These are phyloP conservation scores for Candida maris DNA, from an alignment of 805 yeast species.

Conservation along the genomic window DNA sequence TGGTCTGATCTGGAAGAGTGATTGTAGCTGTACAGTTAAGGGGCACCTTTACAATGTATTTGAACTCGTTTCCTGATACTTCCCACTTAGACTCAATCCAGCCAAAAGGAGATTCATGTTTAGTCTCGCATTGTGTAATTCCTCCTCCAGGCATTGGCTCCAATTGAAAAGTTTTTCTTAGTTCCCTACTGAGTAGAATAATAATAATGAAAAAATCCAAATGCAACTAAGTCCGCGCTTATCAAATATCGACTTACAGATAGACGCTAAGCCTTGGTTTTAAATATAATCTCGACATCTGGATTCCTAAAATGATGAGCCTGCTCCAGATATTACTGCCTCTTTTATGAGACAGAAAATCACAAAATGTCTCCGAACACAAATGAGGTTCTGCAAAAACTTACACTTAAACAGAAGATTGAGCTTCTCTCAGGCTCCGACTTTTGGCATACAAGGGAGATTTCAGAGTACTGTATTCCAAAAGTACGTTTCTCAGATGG, in stretches of 20 bases:
- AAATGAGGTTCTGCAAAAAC: constrained; percentile 17
- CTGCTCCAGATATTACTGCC: neutral
- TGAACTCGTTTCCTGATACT: too few species aligned
- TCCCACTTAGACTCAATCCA: too few species aligned
- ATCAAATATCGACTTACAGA: neutral
- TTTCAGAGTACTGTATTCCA: constrained; percentile 35
- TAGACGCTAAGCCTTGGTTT: neutral
- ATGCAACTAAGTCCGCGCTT: neutral
- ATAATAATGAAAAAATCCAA: too few species aligned
- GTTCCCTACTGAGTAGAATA: neutral
- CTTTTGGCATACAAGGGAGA: constrained; percentile 39
- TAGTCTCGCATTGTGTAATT: too few species aligned
- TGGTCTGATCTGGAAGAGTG: too few species aligned
- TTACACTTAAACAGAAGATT: constrained; percentile 30
- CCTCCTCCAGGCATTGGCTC: too few species aligned
- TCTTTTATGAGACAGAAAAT: too few species aligned
- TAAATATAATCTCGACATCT: neutral
- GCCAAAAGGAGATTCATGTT: too few species aligned
- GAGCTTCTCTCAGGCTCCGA: constrained; percentile 30
- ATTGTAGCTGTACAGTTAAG: too few species aligned
- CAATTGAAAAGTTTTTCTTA: neutral
- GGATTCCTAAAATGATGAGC: neutral
- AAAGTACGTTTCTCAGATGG: constrained; percentile 39
- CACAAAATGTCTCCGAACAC: constrained; percentile 12
- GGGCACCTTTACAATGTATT: too few species aligned